Conservation (phyloP, 805 yeast species). For the Nakazawaea sp. region DNA sequence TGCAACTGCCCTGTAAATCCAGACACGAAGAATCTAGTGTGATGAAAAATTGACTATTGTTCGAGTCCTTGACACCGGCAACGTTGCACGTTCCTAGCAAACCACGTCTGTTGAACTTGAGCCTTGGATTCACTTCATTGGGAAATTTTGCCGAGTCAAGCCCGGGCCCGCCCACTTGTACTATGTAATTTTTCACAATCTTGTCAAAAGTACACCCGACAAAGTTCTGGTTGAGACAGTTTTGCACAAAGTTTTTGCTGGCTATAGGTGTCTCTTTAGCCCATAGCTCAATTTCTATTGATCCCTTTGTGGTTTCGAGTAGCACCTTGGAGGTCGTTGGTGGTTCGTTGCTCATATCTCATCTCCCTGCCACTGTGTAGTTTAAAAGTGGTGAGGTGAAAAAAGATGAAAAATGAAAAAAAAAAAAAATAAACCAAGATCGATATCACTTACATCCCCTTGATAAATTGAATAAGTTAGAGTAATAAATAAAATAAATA, state of each 20-base stretch:
- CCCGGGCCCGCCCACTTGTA: constrained; percentile 5
- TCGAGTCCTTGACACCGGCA: constrained; percentile 21
- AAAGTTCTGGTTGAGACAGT: constrained; percentile 37
- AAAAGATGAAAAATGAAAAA: neutral
- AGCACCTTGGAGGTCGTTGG: constrained; percentile 53
- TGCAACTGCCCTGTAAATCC: constrained; percentile 32
- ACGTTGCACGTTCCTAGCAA: constrained; percentile 41
- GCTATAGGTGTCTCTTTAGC: constrained; percentile 59
- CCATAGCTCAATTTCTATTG: constrained; percentile 55
- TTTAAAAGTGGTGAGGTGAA: too few species aligned
- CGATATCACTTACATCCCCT: too few species aligned
- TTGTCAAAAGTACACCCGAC: constrained; percentile 34
- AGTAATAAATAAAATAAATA: constrained; percentile 5
- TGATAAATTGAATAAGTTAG: too few species aligned
- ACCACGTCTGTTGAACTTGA: constrained; percentile 47
- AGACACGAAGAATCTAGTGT: constrained; percentile 35
- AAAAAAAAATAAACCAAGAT: neutral
- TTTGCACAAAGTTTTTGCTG: constrained; percentile 39
- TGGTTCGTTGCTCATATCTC: constrained; percentile 30
- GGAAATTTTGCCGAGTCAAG: constrained; percentile 15
- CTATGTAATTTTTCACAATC: constrained; percentile 22
- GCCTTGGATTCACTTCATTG: constrained; percentile 45
- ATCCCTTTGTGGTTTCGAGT: constrained; percentile 51
- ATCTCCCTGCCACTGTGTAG: too few species aligned
- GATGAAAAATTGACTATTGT: constrained; percentile 38